Base-by-base conservation (phyloP, 2,329 filamentous ascomycete species). In the Ascochyta koolunga region DNA sequence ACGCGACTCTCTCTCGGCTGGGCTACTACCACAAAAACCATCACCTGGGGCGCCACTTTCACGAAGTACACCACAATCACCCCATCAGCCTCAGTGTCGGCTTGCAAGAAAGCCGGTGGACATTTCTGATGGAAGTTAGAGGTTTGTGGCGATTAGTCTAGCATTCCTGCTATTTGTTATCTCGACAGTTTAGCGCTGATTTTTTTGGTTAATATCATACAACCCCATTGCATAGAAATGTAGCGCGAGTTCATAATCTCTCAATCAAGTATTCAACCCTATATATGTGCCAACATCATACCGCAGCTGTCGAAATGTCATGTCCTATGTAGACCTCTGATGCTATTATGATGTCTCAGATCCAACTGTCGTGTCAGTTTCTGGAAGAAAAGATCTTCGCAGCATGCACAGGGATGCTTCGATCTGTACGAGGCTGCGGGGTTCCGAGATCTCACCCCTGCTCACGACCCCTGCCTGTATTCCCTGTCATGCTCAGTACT, bases 41-140 rank as follows among this genome's bases (percentile, higher is more conserved):
- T 73, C 13, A 76, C 72, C 0, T 63, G 74, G 36, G 65, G 62
- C 5, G 67, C 68, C n/a, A 73, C 70, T 13, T 70, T 65, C 38
- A 76, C 73, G 1, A 66, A 59, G 31, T 67, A 63, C 2, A 71
- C 64, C 1, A 77, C 72, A 0, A 60, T 73, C 16, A 77, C 71
- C 16, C 75, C 74, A 18, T 65, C 64, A 29, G 69, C 69, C 21
- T 68, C 66, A n/a, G 66, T 68, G 15, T 67, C 68, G 8, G 65
- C 68, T 21, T 77, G 70, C 62, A 72, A 68, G 54, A 60, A 56
- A 11, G 42, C 59, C 10, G 74, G 74, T 29, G 74, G 74, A 1
- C 69, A 74, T 48, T 64, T 66, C 25, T 54, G 53, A 54, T 44
- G 42, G 22, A 29, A 13, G n/a, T 38, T 5, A 27, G 2, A 5